Conservation (phyloP, 768 basidiomycete species). For the Galerina sulciceps region DNA sequence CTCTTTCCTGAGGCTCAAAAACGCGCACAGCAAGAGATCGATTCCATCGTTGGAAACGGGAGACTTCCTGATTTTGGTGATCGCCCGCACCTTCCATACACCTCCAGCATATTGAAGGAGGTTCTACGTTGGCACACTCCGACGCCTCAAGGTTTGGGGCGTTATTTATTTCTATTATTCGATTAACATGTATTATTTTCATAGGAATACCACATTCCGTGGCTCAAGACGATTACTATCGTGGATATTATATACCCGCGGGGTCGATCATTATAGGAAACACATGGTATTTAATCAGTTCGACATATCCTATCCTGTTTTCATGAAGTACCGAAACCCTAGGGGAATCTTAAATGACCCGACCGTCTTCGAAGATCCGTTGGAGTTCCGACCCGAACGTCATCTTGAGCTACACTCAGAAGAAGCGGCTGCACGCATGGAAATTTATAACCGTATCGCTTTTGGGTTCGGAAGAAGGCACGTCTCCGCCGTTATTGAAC, state of each 20-base stretch:
- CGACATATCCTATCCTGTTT: background rate
- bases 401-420: background rate
- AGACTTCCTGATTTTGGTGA: slow-evolving; percentile 46
- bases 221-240: slow-evolving; percentile 1
- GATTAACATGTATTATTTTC: too few species aligned
- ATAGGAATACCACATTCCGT: slow-evolving; percentile 3
- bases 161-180: too few species aligned
- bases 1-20: slow-evolving; percentile 39
- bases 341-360: slow-evolving; percentile 7
- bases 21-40: slow-evolving; percentile 44
- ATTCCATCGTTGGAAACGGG: slow-evolving; percentile 36
- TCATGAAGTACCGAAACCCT: background rate
- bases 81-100: slow-evolving; percentile 38
- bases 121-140: slow-evolving; percentile 14
- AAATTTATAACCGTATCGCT: background rate
- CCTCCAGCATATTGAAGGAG: slow-evolving; percentile 41
- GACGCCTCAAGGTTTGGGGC: background rate
- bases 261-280: slow-evolving; percentile 5
- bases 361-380: background rate
- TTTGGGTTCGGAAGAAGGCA: slow-evolving; percentile 8
- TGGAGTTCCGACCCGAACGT: slow-evolving; percentile 4
- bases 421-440: background rate
- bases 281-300: background rate
- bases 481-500: background rate
- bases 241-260: slow-evolving; percentile 1